Evolutionary conservation across 2,329 filamentous ascomycete genomes (phyloP), one percentile per base, ranked within the genome.

Genomic region (Ceratocystis papillata): DNA sequence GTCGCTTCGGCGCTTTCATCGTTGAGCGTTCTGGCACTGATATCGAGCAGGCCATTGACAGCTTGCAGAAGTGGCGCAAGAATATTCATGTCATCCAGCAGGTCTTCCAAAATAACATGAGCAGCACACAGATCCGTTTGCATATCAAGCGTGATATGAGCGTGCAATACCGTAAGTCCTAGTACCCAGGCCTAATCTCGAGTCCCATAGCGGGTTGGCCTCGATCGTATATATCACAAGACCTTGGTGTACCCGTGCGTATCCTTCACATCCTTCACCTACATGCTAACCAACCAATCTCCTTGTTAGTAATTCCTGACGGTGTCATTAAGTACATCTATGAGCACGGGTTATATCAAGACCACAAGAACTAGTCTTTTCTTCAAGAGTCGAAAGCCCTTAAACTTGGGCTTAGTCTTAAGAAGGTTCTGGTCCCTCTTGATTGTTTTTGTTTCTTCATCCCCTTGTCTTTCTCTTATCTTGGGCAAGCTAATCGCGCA

Each of bases 1-100:
- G 89, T 61, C 83, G 87, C 73, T 96, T 88, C 73, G 90, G 90
- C 55, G 86, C 88, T 37, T 91, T 95, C 74, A 88, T 93, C 68
- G 82, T 95, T n/a, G 89, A 96, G 79, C 85, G 93, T 68, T 87
- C 86, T 50, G 92, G 91, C 55, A 96, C 90, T 25, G 90, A 96
- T 72, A 88, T 95, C 62, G 89, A 96, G 69, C 89, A 95, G 73
- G 91, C 92, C 1, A 80, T 96, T 59, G 86, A 87, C n/a, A 87
- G 84, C 57, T 79, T 96, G 60, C 87, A 90, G 73, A 83, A 85
- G 68, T 96, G 88, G 83, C 87, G 90, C 72, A 84, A 91, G 71
- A 94, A 96, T 71, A 86, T 96, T 68, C 87, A 90, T 72, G 88
- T 96, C 65, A 93, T 96, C 69, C 88, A 89, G 66, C 90, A 96